Evolutionary conservation across 371 early-diverging fungal genomes (phyloP).

Genomic region (Rhizomucor pusillus): DNA sequence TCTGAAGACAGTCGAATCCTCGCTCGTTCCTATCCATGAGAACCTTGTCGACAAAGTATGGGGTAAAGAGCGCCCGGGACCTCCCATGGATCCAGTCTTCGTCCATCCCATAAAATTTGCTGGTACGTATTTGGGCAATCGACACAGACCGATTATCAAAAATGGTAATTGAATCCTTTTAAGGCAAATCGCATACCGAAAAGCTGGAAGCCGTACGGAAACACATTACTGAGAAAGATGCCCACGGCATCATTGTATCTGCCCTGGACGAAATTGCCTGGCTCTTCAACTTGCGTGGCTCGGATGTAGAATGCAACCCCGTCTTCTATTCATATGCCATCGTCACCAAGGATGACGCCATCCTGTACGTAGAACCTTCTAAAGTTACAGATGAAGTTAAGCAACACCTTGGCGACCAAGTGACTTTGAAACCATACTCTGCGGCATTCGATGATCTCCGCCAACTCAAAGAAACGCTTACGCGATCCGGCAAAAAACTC

Average conservation of each 20-base stretch:
- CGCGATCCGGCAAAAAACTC: constrained; percentile 46
- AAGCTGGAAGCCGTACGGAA: constrained; percentile 67
- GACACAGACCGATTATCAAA: neutral
- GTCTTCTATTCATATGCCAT: constrained; percentile 95
- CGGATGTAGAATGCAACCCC: constrained; percentile 96
- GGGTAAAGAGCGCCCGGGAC: constrained; percentile 64
- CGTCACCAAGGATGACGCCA: constrained; percentile 64
- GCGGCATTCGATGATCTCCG: constrained; percentile 77
- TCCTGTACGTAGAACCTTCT: constrained; percentile 78
- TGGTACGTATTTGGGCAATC: constrained; percentile 37
- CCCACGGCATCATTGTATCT: constrained; percentile 75
- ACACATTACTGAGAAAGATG: constrained; percentile 54
- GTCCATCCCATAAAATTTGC: constrained; percentile 71
- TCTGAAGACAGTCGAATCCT: constrained; percentile 49
- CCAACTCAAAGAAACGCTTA: constrained; percentile 21
- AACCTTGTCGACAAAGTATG: constrained; percentile 87
- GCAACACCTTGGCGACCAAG: constrained; percentile 59
- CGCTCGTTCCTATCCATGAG: constrained; percentile 52
- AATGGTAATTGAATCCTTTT: neutral
- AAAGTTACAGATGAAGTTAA: constrained; percentile 58
- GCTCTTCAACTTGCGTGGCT: constrained; percentile 98
- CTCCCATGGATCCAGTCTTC: constrained; percentile 62
- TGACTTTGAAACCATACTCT: constrained; percentile 72
- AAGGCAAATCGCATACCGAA: constrained; percentile 41
- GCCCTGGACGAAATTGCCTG: constrained; percentile 95